phyloP scores from a whole-genome alignment of 805 yeast genomes.

The Candida boidinii region DNA sequence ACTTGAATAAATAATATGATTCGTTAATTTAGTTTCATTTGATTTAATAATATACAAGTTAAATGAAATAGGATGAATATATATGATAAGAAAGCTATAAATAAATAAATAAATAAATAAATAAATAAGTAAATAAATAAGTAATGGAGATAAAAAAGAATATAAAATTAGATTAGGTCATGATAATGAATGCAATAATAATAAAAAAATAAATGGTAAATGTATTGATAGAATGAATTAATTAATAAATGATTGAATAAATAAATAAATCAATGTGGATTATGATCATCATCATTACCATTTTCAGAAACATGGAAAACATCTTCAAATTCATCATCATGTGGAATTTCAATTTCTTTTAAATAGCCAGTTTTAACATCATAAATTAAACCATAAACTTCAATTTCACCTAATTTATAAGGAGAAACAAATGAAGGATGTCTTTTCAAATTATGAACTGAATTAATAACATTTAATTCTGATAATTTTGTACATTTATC shows the following conservation, averaged over 20 bases:
- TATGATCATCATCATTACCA: slow-evolving; percentile 11
- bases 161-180: slow-evolving; percentile 2
- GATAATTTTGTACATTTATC: slow-evolving; percentile 54
- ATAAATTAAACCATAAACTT: slow-evolving; percentile 78
- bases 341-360: slow-evolving; percentile 21
- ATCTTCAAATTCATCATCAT: slow-evolving; percentile 9
- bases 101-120: background rate
- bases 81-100: background rate
- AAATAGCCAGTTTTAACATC: slow-evolving; percentile 73
- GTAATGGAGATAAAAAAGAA: background rate
- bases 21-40: too few species aligned
- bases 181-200: slow-evolving; percentile 7
- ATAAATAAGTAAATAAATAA: background rate
- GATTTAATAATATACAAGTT: too few species aligned
- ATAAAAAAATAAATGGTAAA: too few species aligned
- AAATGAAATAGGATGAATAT: background rate
- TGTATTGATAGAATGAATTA: too few species aligned
- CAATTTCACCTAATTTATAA: slow-evolving; percentile 49
- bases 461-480: slow-evolving; percentile 68
- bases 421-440: slow-evolving; percentile 67
- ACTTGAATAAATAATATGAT: too few species aligned
- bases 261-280: slow-evolving; percentile 5
- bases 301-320: slow-evolving; percentile 11
- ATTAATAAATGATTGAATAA: too few species aligned
- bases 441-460: slow-evolving; percentile 56